Evolutionary conservation across 2,329 filamentous ascomycete genomes (phyloP).

Genomic region (Xylariaceae sp.): DNA sequence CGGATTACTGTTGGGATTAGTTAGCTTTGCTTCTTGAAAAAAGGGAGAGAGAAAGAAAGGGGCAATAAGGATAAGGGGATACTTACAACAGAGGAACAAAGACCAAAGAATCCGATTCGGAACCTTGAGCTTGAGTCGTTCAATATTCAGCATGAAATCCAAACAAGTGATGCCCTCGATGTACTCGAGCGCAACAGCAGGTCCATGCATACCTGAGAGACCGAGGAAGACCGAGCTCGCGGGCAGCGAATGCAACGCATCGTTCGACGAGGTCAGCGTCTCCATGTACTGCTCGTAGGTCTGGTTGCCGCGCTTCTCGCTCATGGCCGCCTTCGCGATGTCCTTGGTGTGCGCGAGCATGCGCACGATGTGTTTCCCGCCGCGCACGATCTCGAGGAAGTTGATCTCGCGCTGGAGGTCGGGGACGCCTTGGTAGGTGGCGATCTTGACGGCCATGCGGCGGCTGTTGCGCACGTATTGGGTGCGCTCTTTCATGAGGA

Average conservation of each 20-base stretch:
- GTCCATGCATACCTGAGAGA: neutral
- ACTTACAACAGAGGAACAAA: conserved; percentile 11
- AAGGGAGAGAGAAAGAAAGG: neutral
- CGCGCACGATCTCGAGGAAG: neutral
- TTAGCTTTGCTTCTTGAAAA: neutral
- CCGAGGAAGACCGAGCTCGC: neutral
- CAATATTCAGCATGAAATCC: neutral
- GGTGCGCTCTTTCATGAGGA: neutral
- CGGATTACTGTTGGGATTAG: conserved; percentile 6
- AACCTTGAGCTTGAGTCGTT: neutral
- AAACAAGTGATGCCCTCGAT: conserved; percentile 7
- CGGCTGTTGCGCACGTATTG: neutral
- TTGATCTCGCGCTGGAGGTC: neutral
- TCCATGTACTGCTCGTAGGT: neutral
- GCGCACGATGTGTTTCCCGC: conserved; percentile 8
- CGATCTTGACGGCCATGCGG: conserved; percentile 7
- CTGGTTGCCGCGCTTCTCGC: neutral
- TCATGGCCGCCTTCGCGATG: neutral
- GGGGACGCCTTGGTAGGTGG: neutral
- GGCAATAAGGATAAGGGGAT: neutral
- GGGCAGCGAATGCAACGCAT: neutral
- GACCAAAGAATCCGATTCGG: conserved; percentile 12
- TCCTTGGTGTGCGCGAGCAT: conserved; percentile 4
- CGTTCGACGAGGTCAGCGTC: no score
- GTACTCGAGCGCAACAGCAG: conserved; percentile 10